Percentiles rank a stretch among this genome's conserved stretches.
Conservation (phyloP, 441 rosid genomes). For the Flueggea neowawraea region DNA sequence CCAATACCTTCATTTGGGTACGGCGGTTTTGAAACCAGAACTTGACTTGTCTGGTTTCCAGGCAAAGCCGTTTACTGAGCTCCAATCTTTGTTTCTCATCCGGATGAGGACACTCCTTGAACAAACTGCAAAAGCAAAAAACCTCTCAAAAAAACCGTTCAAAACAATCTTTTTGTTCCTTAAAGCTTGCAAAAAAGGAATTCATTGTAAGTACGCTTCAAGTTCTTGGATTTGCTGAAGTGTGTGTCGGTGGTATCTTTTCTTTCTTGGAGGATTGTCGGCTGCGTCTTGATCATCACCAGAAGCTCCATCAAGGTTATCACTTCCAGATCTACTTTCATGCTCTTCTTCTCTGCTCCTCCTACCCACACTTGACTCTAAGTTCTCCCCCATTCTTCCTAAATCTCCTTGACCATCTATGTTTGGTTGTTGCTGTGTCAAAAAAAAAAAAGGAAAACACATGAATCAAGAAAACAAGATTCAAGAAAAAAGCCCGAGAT, state of each 20-base stretch:
- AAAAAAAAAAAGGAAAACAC: background rate
- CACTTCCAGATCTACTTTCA: conserved; percentile 95
- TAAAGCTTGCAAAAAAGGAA: background rate
- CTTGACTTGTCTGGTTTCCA: conserved; percentile 88
- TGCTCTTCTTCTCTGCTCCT: conserved; percentile 70
- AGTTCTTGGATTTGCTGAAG: conserved; percentile 94
- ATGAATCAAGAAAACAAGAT: background rate
- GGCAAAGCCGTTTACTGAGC: conserved; percentile 73
- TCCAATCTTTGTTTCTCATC: conserved; percentile 93
- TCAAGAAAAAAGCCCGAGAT: background rate
- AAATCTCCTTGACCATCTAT: conserved; percentile 61
- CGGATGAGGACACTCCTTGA: conserved; percentile 97
- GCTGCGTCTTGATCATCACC: conserved; percentile 79
- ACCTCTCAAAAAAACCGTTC: background rate
- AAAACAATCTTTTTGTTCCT: background rate
- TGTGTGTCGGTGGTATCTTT: conserved; percentile 90
- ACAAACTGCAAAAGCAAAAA: conserved; percentile 41
- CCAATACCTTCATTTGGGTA: conserved; percentile 91
- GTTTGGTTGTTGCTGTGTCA: conserved; percentile 59
- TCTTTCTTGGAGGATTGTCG: conserved; percentile 65
- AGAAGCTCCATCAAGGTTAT: conserved; percentile 71
- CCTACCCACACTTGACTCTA: conserved; percentile 42
- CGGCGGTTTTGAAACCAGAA: conserved; percentile 99
- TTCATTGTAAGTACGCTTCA: conserved; percentile 46
- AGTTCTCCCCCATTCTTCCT: conserved; percentile 51